Base-by-base conservation (phyloP, 441 rosid genomes). In the Pelargonium myrrhifolium region DNA sequence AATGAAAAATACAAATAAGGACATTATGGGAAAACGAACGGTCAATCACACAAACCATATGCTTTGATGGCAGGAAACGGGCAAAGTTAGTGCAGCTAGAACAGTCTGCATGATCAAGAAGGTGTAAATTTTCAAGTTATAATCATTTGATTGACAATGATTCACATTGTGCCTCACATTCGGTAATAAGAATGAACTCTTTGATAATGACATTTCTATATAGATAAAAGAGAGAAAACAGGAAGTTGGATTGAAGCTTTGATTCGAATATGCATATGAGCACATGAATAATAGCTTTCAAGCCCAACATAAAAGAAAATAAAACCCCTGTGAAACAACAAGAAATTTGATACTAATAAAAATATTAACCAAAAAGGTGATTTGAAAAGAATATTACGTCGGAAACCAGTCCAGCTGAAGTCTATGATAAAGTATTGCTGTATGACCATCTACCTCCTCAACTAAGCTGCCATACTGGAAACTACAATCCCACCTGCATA, bases 401-500 rank as follows among this genome's bases (percentile, higher is more conserved):
- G 99, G 85, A 71, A 92, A 90, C 99, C 99, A 95, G 81, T 95
- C 98, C 74, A 92, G 89, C 81, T 87, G 97, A 74, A 95, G 93
- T 76, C 88, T 83, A 78, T 92, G 99, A 83, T 95, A 92, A 65
- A 95, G 87, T 76, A 95, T 75, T 72, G 98, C 98, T n/a, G 99
- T 95, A 76, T 95, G 99, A 64, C 99, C 98, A 86, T 92, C 99
- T 15, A 92, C 99, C 84, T 95, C 97, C 84, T 95, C 99, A 74
- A 95, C 99, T 78, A 95, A 82, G 74, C 96, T 89, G 69, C 99
- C 98, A 77, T 81, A 68, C 39, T 87, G 96, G 76, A 95, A 95
- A 77, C 97, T 95, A 82, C 95, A 86, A 80, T 95, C 99, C 99
- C 99, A 95, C 83, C 99, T 95, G 88, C 80, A 80, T 67, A 74